Evolutionary conservation across 805 yeast species (phyloP), one percentile per base, ranked within the genome.

Genomic region (Wickerhamiella qilinensis): DNA sequence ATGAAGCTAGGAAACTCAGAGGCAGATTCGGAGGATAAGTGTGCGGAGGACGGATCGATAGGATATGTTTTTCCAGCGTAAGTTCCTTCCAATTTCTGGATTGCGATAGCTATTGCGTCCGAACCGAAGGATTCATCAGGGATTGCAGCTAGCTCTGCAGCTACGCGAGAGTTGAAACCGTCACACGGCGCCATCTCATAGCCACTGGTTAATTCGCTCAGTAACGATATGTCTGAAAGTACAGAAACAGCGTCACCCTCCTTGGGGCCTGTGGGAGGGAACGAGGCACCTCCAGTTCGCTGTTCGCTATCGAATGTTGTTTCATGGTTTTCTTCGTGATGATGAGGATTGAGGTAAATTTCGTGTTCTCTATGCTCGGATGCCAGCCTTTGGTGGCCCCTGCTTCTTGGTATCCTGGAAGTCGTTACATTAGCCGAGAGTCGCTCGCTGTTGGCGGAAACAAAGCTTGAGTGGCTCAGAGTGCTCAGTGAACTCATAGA

Each of bases 61-160:
- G 7, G 30, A 14, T 14, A 15, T 4, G 21, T 12, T 9, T 30
- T 30, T 7, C 12, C 20, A 9, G 4, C 7, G 11, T 33, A 41
- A 11, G 65, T 71, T 1, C 94, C 97, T 57, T 82, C 93, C 22
- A 88, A 62, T 57, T 80, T 86, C 58, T 64, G 64, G 47, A 86
- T 62, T 0, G 97, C 85, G 35, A 75, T 72, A 37, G 66, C 68
- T 12, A 85, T 63, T 0, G 94, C 94, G 56, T 83, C 81, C 15
- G 68, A 72, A 4, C 20, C 18, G 31, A 69, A 61, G 0, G 75
- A 66, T 35, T 78, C 85, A 54, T 88, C 95, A 0, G 95, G 88
- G 37, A 86, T 73, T 4, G 80, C 79, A 1, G 93, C 93, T 35
- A 85, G 65, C 50, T 77, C 83, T 31, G 78, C 79, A 34, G 80